Evolutionary conservation across 202 grass and related monocot genomes (phyloP), one percentile per base, ranked within the genome.

Genomic region (Panicum virgatum): DNA sequence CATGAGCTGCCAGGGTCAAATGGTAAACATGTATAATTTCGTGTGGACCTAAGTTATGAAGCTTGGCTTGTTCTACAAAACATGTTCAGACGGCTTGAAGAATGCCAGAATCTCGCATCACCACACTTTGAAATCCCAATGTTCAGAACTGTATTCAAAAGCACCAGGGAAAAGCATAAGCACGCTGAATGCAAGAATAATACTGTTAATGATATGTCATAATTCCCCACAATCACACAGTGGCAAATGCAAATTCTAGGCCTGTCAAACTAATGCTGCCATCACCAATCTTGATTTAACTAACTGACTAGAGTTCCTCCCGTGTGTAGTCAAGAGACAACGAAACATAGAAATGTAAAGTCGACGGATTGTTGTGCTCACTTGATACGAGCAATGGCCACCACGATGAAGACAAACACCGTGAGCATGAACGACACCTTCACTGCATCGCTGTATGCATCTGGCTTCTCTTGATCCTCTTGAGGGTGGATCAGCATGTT

Each of bases 361-460:
- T 94, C 89, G 80, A 84, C 89, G 44, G 78, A 78, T 94, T 91
- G 79, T 89, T 86, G 89, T 94, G 83, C 88, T 90, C 88, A 90
- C 88, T 91, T 80, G 72, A 82, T 84, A 86, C 92, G 92, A 78
- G 85, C 83, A 83, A 91, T 59, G 81, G 89, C 82, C 78, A 94
- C 89, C 76, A 91, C 79, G 25, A 94, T 88, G 77, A 94, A 94
- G 61, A 94, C 73, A 32, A 94, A 91, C 69, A 91, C 89, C 23
- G 89, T 87, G 58, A 94, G 92, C 86, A 94, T 83, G 74, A 94
- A 81, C 13, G 92, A 89, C 46, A 86, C 70, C 83, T 68, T 94
- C 68, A 94, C 80, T 23, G 89, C 76, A 47, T 94, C 89, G 0
- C 38, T 77, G 85, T 84, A 94, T 51, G 64, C 38, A 51, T 89